Base-by-base conservation (phyloP, 306 rosid species). In the Hippophae tibetana region DNA sequence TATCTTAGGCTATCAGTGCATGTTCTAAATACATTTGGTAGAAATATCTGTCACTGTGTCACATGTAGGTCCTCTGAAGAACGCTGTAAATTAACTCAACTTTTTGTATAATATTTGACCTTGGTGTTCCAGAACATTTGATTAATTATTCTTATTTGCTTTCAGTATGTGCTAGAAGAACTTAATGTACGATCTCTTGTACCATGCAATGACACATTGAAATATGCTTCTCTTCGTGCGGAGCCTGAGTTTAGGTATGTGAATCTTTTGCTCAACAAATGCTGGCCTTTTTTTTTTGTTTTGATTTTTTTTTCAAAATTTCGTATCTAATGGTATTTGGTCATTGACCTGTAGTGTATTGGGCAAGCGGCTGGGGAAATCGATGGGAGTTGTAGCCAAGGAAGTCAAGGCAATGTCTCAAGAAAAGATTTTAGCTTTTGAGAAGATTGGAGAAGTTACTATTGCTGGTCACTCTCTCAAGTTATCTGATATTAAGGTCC, bases 181-280 rank as follows among this genome's bases (percentile, higher is more conserved):
- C 95, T 90, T 68, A 90, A 90, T 63, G 72, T 90, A 47, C 79
- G 83, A 46, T 90, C 85, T 63, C 96, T 90, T 64, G 84, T 79
- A 47, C 81, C 98, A 56, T 90, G 98, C 65, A 78, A 81, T 55
- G 94, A 92, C 79, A 85, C 93, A 3, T 72, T 87, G 66, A 85
- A 85, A 75, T 92, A 92, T 71, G 70, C 98, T 55, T 85, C 89
- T 46, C 69, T 92, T 49, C 93, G 95, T 52, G 96, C 96, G 1
- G 98, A 85, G 62, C 96, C 96, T 4, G 98, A 92, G 63, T 92
- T 87, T 62, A 92, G 98, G 98, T 87, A 85, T 52, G 65, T 46
- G 38, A 64, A 60, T 58, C 65, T 10, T 40, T 53, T 54, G 67
- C 54, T 56, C 42, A 51, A 23, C 42, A 54, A 57, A 61, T 41